Conservation (phyloP, 495 filamentous ascomycete genomes). For the Trichoderma erinaceum region DNA sequence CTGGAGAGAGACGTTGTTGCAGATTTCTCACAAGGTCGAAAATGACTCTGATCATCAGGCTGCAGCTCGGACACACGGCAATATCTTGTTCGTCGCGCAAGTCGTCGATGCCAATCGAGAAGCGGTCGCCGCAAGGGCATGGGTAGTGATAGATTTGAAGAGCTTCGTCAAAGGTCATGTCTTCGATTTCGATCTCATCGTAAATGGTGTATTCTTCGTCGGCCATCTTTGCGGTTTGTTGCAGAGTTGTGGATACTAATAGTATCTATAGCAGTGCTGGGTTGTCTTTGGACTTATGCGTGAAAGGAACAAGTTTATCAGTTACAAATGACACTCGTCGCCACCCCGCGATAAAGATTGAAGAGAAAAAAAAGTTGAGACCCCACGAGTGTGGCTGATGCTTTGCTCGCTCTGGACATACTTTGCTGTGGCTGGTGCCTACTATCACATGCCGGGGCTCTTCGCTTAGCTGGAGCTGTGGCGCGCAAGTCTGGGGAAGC, state of each 20-base stretch:
- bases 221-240: conserved; percentile 44
- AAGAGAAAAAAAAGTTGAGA: neutral
- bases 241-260: neutral
- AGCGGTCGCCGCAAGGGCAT: conserved; percentile 94
- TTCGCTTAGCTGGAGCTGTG: neutral
- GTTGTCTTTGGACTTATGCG: neutral
- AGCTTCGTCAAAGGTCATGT: conserved; percentile 85
- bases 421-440: neutral
- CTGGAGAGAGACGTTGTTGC: neutral
- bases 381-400: conserved; percentile 15
- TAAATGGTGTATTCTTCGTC: conserved; percentile 72
- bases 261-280: neutral
- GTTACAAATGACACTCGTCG: neutral
- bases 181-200: conserved; percentile 99
- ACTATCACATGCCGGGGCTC: conserved; percentile 13
- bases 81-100: conserved; percentile 85
- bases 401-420: too few species aligned
- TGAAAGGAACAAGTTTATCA: neutral
- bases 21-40: conserved; percentile 66
- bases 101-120: conserved; percentile 84
- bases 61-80: conserved; percentile 93
- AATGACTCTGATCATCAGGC: conserved; percentile 90
- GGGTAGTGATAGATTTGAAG: conserved; percentile 90
- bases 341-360: neutral
- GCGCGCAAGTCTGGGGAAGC: conserved; percentile 9